Conservation (phyloP, 192 early-diverging fungal genomes). For the Gryganskiella cystojenkinii region DNA sequence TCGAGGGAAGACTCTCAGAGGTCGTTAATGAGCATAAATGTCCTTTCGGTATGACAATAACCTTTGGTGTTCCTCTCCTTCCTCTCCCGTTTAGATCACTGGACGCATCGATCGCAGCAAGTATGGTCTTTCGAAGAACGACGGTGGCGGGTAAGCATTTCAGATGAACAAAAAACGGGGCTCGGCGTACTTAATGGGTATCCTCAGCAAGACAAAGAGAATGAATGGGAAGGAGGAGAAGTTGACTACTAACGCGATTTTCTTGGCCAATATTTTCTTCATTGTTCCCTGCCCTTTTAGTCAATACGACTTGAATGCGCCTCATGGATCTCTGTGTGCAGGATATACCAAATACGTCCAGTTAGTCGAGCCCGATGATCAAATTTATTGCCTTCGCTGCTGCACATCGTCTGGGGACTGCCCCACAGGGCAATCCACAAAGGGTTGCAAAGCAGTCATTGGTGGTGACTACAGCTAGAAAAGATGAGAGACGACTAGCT, state of each 20-base stretch:
- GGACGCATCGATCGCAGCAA: constrained; percentile 53
- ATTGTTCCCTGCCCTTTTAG: too few species aligned
- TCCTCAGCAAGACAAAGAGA: too few species aligned
- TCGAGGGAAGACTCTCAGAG: too few species aligned
- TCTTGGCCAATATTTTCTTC: too few species aligned
- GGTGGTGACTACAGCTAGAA: constrained; percentile 34
- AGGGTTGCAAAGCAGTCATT: constrained; percentile 30
- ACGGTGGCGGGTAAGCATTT: constrained; percentile 63
- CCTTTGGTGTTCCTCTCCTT: too few species aligned
- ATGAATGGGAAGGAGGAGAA: too few species aligned
- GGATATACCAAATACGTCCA: constrained; percentile 48
- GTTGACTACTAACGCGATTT: too few species aligned
- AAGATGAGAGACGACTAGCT: background rate
- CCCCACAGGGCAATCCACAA: constrained; percentile 10
- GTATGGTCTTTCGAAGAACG: constrained; percentile 32
- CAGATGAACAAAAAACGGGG: too few species aligned
- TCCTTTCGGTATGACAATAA: too few species aligned
- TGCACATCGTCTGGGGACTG: constrained; percentile 45
- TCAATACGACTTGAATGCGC: constrained; percentile 40
- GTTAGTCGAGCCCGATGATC: constrained; percentile 52
- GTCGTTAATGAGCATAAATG: too few species aligned
- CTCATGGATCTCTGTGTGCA: constrained; percentile 33
- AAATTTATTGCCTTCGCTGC: constrained; percentile 60
- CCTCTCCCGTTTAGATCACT: too few species aligned
- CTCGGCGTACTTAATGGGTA: too few species aligned